A percentile compares a stretch with the other conserved stretches of the same genome.
Conservation (phyloP, 1,284 basidiomycete genomes). For the Mycena sp. region DNA sequence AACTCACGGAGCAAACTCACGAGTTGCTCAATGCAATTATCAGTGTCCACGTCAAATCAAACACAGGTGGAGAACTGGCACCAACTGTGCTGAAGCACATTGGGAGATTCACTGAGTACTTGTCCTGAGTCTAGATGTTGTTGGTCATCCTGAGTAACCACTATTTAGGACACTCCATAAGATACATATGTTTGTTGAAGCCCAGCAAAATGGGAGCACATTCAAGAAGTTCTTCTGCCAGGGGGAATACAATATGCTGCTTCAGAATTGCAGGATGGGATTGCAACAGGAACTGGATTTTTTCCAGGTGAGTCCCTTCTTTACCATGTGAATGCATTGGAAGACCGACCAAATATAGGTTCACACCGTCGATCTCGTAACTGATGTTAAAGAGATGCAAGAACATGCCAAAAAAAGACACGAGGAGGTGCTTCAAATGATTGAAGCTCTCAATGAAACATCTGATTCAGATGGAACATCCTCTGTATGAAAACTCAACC, state of each 20-base stretch:
- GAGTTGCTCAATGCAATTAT: not conserved
- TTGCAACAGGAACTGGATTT: not conserved
- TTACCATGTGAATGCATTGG: too few relatives aligned
- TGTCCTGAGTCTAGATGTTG: too few relatives aligned
- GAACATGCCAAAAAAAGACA: not conserved
- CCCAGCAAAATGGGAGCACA: not conserved
- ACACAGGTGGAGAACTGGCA: not conserved
- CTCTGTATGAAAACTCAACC: too few relatives aligned
- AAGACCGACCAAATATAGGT: too few relatives aligned
- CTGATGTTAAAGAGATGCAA: not conserved
- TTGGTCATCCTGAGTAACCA: too few relatives aligned
- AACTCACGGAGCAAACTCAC: not conserved
- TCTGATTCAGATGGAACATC: not conserved
- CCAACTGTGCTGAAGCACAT: not conserved
- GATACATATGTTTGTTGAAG: not conserved
- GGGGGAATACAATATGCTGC: not conserved
- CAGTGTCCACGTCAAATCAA: not conserved
- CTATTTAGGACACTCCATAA: not conserved
- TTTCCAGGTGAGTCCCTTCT: not conserved
- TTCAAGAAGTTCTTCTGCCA: too few relatives aligned
- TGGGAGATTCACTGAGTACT: not conserved
- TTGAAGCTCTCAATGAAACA: not conserved
- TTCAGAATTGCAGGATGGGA: not conserved
- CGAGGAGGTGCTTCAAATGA: not conserved
- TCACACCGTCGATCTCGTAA: not conserved